A percentile compares a stretch with the other conserved stretches of the same genome.
Conservation (phyloP, 805 yeast genomes). For the Wickerhamomyces strasburgensis region DNA sequence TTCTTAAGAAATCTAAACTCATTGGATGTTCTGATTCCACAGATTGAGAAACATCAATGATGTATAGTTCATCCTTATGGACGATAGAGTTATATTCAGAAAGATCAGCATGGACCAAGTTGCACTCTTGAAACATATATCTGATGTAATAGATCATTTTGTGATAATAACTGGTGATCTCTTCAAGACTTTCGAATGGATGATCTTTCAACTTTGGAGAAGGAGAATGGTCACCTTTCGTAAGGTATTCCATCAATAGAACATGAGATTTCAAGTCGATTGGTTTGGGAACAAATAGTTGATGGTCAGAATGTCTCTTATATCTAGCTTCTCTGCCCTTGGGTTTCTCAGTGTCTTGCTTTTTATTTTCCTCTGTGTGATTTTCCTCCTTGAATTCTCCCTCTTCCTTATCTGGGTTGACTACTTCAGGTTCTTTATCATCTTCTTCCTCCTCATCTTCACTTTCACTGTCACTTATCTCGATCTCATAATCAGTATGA, state of each 20-base stretch:
- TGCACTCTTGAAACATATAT: conserved; percentile 79
- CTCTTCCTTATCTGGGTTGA: too few relatives aligned
- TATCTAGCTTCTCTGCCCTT: conserved; percentile 41
- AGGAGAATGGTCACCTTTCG: conserved; percentile 77
- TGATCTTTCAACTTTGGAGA: conserved; percentile 89
- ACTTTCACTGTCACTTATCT: not conserved
- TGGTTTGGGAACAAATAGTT: conserved; percentile 94
- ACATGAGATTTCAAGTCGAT: conserved; percentile 85
- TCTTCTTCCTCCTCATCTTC: not conserved
- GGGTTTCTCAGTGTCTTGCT: conserved; percentile 33
- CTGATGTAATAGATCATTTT: conserved; percentile 83
- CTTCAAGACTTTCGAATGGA: conserved; percentile 61
- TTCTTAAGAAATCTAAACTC: conserved; percentile 89
- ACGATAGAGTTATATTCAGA: conserved; percentile 92
- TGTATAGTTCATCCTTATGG: conserved; percentile 70
- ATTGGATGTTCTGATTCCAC: conserved; percentile 98
- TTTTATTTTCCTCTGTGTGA: not conserved
- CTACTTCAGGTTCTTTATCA: not conserved
- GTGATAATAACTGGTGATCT: conserved; percentile 62
- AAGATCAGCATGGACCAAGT: conserved; percentile 93
- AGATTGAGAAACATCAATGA: conserved; percentile 94
- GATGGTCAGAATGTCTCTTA: conserved; percentile 35
- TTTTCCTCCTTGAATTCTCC: not conserved
- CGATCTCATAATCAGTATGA: not conserved
- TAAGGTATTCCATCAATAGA: conserved; percentile 86